phyloP scores from a whole-genome alignment of 2,329 filamentous ascomycete species.

The Fusarium cyanostomum region DNA sequence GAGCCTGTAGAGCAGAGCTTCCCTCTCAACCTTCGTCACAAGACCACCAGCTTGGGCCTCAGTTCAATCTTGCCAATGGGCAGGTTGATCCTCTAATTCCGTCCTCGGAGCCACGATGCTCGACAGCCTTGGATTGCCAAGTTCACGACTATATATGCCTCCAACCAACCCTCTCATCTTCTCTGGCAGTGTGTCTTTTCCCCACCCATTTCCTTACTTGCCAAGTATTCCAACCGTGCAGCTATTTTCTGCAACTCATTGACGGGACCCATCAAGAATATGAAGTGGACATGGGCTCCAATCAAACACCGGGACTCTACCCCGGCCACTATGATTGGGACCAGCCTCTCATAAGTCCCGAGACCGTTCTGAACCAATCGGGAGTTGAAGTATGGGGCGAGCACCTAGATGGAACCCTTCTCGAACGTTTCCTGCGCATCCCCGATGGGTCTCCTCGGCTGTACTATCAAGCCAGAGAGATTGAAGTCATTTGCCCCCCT shows the following conservation, averaged over 20 bases:
- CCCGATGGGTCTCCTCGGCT: constrained; percentile 1
- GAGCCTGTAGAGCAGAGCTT: not conserved
- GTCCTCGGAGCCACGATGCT: not conserved
- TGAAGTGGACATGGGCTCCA: not conserved
- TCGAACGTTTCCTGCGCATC: not conserved
- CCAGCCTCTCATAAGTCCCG: not conserved
- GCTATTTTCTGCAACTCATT: not conserved
- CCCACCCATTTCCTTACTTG: not conserved
- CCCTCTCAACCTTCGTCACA: not conserved
- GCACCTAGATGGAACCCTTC: not conserved
- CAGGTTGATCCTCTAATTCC: not conserved
- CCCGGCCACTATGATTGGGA: not conserved
- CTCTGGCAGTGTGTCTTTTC: not conserved
- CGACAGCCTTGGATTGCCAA: not conserved
- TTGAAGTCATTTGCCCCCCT: not conserved
- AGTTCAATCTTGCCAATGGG: not conserved
- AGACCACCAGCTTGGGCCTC: not conserved
- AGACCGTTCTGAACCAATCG: not conserved
- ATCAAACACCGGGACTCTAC: not conserved
- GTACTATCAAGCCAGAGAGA: not conserved
- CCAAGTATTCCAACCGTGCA: not conserved
- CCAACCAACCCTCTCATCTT: not conserved
- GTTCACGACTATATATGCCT: not conserved
- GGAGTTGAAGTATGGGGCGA: not conserved
- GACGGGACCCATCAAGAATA: not conserved